Evolutionary conservation across 2,329 filamentous ascomycete species (phyloP), one percentile per base, ranked within the genome.

Genomic region (Westerdykella aurantiaca): DNA sequence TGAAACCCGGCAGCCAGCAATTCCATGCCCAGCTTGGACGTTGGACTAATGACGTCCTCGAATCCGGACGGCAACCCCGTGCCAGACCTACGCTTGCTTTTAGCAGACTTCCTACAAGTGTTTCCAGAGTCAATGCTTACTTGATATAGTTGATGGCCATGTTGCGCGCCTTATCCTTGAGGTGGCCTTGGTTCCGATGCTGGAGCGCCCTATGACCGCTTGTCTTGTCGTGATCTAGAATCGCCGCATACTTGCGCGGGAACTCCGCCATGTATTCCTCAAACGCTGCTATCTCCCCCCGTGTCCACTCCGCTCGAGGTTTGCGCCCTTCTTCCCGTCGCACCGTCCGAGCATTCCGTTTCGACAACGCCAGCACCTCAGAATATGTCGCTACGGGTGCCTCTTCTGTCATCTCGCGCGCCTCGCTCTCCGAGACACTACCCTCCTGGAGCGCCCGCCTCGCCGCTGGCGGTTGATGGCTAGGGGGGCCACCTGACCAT

Each of bases 141-240:
- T 64, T 66, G 25, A 69, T 60, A 61, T 61, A 69, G 34, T 55
- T 60, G 6, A 63, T 45, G 10, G 68, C 66, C 57, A 72, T 66
- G 35, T 61, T 70, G 39, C 67, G 55, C 11, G 61, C 69, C 47
- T 72, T 72, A 37, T 72, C 70, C 48, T 72, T 72, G 6, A 81
- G 47, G 37, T 78, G 74, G 2, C 78, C 75, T 46, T 81, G 75
- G 5, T 60, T 67, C 2, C 79, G 68, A 4, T 59, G 50, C 10
- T 64, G 53, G 16, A 67, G 42, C 34, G 63, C 59, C 10, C 43
- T 29, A 0, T 52, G 50, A 1, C 46, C 49, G 4, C 34, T 14
- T 2, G 37, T 35, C 6, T 37, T 31, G 39, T 66, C 62, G n/a
- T 51, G 31, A 17, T 44, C 35, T 4, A 60, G 34, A 37, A 85